These are phyloP conservation scores for Candida caryicola DNA, from an alignment of 805 yeast species.

Conservation along the genomic window DNA sequence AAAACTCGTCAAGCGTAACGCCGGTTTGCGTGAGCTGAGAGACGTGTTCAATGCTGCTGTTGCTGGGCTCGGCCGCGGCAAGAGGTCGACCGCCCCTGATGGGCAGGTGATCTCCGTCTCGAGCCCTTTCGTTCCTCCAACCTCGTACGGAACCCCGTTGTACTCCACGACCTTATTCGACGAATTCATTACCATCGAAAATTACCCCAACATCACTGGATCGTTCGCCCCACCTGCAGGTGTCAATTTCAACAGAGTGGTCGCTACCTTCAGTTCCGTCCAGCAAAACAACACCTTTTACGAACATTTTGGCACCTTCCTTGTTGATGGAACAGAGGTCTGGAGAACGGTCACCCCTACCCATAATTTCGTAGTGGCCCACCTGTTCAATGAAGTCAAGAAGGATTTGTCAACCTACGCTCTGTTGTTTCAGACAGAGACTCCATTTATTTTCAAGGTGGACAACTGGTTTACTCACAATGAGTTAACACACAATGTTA, in stretches of 20 bases:
- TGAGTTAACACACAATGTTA: constrained; percentile 53
- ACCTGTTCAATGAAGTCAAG: constrained; percentile 40
- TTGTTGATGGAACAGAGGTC: constrained; percentile 59
- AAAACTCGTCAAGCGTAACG: too few relatives aligned
- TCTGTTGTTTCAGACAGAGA: constrained; percentile 44
- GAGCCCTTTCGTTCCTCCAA: constrained; percentile 14
- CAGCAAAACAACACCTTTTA: constrained; percentile 65
- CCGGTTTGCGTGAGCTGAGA: too few relatives aligned
- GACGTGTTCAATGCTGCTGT: too few relatives aligned
- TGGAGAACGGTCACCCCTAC: constrained; percentile 80
- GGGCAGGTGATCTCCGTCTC: constrained; percentile 20
- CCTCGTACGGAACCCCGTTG: constrained; percentile 31
- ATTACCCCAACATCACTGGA: constrained; percentile 53
- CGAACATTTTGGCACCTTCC: constrained; percentile 61
- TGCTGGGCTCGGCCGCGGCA: too few relatives aligned
- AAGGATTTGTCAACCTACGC: constrained; percentile 66
- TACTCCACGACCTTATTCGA: constrained; percentile 39
- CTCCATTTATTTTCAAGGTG: constrained; percentile 53
- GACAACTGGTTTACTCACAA: constrained; percentile 57
- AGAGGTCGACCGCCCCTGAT: too few relatives aligned
- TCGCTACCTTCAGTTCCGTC: constrained; percentile 51
- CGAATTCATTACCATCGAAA: constrained; percentile 52
- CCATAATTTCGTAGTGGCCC: constrained; percentile 49
- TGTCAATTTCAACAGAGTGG: constrained; percentile 48
- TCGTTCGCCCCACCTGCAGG: constrained; percentile 42